These are phyloP conservation scores for Candida pseudoviswanathii DNA, from an alignment of 1,139 yeast genomes.

Conservation along the genomic window DNA sequence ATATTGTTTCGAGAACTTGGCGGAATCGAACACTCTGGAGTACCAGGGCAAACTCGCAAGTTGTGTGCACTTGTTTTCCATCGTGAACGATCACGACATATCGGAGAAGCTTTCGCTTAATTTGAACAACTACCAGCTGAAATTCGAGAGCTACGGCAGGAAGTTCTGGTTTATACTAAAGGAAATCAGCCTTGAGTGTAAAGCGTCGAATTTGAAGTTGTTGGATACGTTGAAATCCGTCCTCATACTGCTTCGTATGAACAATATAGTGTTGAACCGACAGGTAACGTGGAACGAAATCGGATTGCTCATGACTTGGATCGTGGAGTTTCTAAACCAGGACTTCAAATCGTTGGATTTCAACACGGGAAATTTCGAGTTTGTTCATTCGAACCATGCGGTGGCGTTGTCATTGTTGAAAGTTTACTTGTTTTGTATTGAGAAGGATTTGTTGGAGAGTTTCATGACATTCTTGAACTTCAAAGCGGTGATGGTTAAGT, in stretches of 20 bases:
- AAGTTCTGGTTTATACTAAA: conserved; percentile 37
- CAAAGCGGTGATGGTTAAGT: conserved; percentile 9
- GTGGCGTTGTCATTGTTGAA: conserved; percentile 27
- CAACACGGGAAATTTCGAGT: conserved; percentile 8
- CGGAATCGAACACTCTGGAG: conserved; percentile 3
- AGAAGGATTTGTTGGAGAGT: conserved; percentile 21
- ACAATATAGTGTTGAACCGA: conserved; percentile 30
- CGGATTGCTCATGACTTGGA: conserved; percentile 33
- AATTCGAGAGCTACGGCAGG: conserved; percentile 35
- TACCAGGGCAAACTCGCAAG: conserved; percentile 14
- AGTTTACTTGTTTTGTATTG: conserved; percentile 23
- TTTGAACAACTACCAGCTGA: conserved; percentile 24
- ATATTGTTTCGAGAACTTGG: conserved; percentile 14
- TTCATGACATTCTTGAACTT: conserved; percentile 20
- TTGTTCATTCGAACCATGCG: conserved; percentile 20
- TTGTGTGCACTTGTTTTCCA: conserved; percentile 34
- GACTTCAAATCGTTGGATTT: conserved; percentile 5
- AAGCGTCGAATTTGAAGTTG: conserved; percentile 13
- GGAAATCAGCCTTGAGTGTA: conserved; percentile 14
- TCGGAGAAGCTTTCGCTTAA: conserved; percentile 32
- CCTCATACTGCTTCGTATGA: conserved; percentile 31
- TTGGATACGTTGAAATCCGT: conserved; percentile 32
- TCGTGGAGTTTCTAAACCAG: conserved; percentile 21
- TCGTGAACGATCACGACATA: conserved; percentile 41
- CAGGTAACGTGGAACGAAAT: conserved; percentile 31